Evolutionary conservation across 2,329 filamentous ascomycete genomes (phyloP).

Genomic region (Aplosporella prunicola): DNA sequence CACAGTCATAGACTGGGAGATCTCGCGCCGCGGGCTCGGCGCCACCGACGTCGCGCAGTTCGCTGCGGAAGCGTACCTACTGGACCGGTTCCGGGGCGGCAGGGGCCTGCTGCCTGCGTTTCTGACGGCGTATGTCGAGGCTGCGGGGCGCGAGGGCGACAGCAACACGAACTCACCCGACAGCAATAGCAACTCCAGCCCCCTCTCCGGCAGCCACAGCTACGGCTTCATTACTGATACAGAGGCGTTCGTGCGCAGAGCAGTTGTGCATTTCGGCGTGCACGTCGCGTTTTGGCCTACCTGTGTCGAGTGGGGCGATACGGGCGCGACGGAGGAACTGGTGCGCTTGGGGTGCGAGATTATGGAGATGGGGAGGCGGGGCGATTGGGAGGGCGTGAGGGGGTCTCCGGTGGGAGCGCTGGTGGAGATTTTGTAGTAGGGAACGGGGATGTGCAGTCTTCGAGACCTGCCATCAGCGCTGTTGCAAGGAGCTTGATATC

Average conservation of each 20-base stretch:
- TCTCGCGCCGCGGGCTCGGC: constrained; percentile 22
- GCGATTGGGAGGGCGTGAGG: constrained; percentile 18
- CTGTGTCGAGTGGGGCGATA: constrained; percentile 21
- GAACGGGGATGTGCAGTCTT: too few relatives aligned
- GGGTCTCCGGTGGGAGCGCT: constrained; percentile 1
- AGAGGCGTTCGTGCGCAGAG: constrained; percentile 17
- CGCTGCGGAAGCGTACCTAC: constrained; percentile 27
- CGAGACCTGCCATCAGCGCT: too few relatives aligned
- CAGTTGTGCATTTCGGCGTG: constrained; percentile 27
- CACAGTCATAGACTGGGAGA: constrained; percentile 30
- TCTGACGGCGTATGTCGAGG: constrained; percentile 14
- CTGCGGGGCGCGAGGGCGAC: background rate
- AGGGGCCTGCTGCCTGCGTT: constrained; percentile 22
- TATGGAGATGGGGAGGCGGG: constrained; percentile 12
- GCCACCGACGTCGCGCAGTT: constrained; percentile 32
- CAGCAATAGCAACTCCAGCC: too few relatives aligned
- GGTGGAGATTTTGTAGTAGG: background rate
- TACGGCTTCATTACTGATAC: too few relatives aligned
- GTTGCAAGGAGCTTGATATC: too few relatives aligned
- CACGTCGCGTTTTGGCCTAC: constrained; percentile 29
- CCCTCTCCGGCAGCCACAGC: too few relatives aligned
- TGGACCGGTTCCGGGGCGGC: constrained; percentile 25
- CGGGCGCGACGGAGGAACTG: constrained; percentile 18
- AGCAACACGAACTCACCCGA: too few relatives aligned
- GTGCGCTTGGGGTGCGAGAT: constrained; percentile 13